Conservation (phyloP, 345 rosid genomes). For the Arabidopsis thaliana region TAIR10.1 NC_003070.9:9203501-9204000, state of each 20-base stretch:
- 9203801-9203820: too few relatives aligned
- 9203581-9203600: neutral
- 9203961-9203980: too few relatives aligned
- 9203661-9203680: neutral
- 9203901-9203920: neutral
- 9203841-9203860: neutral
- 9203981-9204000: too few relatives aligned
- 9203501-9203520: neutral
- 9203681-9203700: neutral
- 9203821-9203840: neutral
- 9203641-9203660: neutral
- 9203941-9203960: slow-evolving; percentile 53
- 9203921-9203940: slow-evolving; percentile 33
- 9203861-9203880: neutral
- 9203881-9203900: neutral
- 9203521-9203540: neutral
- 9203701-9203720: too few relatives aligned
- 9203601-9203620: too few relatives aligned
- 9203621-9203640: neutral
- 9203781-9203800: too few relatives aligned
- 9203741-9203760: neutral
- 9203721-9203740: neutral
- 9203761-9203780: neutral
- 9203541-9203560: neutral
- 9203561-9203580: neutral